Evolutionary conservation across 192 early-diverging fungal genomes (phyloP).

Genomic region (Phycomyces nitens): DNA sequence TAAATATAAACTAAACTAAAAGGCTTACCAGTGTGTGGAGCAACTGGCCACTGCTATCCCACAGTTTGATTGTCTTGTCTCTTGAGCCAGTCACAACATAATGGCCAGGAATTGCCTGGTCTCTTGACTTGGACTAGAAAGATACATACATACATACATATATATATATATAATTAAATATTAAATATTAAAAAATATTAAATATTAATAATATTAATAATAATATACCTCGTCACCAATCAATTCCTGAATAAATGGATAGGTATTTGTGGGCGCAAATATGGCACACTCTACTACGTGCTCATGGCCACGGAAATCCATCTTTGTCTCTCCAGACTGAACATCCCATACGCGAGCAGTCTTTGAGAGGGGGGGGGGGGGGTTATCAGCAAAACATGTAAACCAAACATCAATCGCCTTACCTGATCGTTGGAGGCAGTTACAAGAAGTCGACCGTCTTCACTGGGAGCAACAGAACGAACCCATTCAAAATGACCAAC

Average conservation of each 20-base stretch:
- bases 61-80: slow-evolving; percentile 88
- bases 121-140: slow-evolving; percentile 37
- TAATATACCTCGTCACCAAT: slow-evolving; percentile 54
- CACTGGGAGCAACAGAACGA: slow-evolving; percentile 60
- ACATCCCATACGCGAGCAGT: slow-evolving; percentile 83
- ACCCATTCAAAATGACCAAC: slow-evolving; percentile 89
- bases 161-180: too few species aligned
- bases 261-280: slow-evolving; percentile 73
- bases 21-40: slow-evolving; percentile 70
- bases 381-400: too few species aligned
- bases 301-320: slow-evolving; percentile 84
- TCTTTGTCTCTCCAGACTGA: slow-evolving; percentile 65
- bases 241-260: slow-evolving; percentile 66
- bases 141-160: too few species aligned
- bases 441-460: slow-evolving; percentile 70
- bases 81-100: slow-evolving; percentile 83
- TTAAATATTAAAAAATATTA: not conserved
- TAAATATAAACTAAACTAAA: too few species aligned
- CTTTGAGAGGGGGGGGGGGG: slow-evolving; percentile 32
- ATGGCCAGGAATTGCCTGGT: slow-evolving; percentile 55
- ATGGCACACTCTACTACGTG: slow-evolving; percentile 92
- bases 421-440: slow-evolving; percentile 87
- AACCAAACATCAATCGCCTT: too few species aligned
- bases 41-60: slow-evolving; percentile 71
- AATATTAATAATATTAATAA: not conserved